A percentile compares a stretch with the other conserved stretches of the same genome.
Conservation (phyloP, 257 asterid species). For the Phtheirospermum japonicum region DNA sequence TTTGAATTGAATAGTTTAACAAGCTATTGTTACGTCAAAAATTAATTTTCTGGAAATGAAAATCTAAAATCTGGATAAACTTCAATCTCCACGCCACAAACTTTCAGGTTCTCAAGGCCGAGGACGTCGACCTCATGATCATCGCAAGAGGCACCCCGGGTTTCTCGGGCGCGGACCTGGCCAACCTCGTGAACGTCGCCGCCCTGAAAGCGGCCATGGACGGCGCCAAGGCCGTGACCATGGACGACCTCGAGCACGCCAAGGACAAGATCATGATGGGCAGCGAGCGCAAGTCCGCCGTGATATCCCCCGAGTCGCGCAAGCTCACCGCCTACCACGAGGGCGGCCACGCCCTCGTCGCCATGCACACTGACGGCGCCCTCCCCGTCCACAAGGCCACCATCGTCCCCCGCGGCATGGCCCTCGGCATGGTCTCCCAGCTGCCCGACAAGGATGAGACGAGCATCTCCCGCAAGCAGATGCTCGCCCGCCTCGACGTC, state of each 20-base stretch:
- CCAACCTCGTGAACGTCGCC: constrained; percentile 80
- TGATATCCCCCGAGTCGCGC: constrained; percentile 72
- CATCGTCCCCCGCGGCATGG: constrained; percentile 83
- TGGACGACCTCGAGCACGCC: constrained; percentile 84
- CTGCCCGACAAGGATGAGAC: constrained; percentile 82
- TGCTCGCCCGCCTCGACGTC: constrained; percentile 84
- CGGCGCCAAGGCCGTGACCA: constrained; percentile 68
- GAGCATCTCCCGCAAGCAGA: constrained; percentile 72
- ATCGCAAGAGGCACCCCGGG: constrained; percentile 94
- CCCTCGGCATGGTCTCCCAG: constrained; percentile 90
- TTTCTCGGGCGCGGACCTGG: constrained; percentile 94
- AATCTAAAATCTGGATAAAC: too few species aligned
- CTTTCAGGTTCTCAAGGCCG: constrained; percentile 77
- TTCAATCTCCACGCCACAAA: constrained; percentile 13
- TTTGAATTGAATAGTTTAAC: too few species aligned
- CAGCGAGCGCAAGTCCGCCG: constrained; percentile 88
- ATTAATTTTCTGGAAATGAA: too few species aligned
- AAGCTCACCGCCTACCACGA: constrained; percentile 84
- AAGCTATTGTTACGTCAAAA: too few species aligned
- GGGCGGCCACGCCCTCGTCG: constrained; percentile 95
- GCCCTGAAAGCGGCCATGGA: constrained; percentile 94
- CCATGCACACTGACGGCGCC: constrained; percentile 84
- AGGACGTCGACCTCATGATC: constrained; percentile 78
- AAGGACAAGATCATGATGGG: constrained; percentile 97
- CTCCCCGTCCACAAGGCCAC: constrained; percentile 90